A percentile compares a stretch with the other conserved stretches of the same genome.
Conservation (phyloP, 2,329 filamentous ascomycete species). For the Neonectria faginata region DNA sequence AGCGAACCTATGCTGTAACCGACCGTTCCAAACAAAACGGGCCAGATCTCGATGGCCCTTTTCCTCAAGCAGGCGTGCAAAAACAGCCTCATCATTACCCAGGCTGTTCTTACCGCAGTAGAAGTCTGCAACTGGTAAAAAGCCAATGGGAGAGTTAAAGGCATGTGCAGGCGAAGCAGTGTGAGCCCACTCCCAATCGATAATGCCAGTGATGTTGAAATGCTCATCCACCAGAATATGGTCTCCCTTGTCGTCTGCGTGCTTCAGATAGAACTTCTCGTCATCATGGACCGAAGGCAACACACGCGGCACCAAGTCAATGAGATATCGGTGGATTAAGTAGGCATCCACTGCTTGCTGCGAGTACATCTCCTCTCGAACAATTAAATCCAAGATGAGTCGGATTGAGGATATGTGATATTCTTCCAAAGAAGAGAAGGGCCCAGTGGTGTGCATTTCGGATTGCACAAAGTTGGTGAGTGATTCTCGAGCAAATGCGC, state of each 20-base stretch:
- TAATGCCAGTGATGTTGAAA: too few species aligned
- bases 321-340: slow-evolving; percentile 56
- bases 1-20: slow-evolving; percentile 53
- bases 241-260: slow-evolving; percentile 53
- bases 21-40: slow-evolving; percentile 51
- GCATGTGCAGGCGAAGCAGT: slow-evolving; percentile 51
- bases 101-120: slow-evolving; percentile 50
- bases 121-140: slow-evolving; percentile 56
- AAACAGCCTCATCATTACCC: slow-evolving; percentile 53
- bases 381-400: slow-evolving; percentile 53
- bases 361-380: slow-evolving; percentile 52
- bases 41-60: slow-evolving; percentile 53
- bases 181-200: slow-evolving; percentile 56
- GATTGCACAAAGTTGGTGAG: slow-evolving; percentile 49
- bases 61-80: slow-evolving; percentile 47
- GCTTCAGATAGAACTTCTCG: slow-evolving; percentile 57
- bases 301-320: slow-evolving; percentile 50
- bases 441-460: slow-evolving; percentile 48
- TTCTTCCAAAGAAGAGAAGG: slow-evolving; percentile 51
- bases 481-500: slow-evolving; percentile 53
- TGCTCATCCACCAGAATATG: too few species aligned
- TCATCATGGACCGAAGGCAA: slow-evolving; percentile 39
- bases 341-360: slow-evolving; percentile 51
- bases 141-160: slow-evolving; percentile 57
- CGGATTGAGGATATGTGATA: slow-evolving; percentile 50